Evolutionary conservation across 352 stramenopile species (phyloP).

Genomic region (Pythium monospermum): DNA sequence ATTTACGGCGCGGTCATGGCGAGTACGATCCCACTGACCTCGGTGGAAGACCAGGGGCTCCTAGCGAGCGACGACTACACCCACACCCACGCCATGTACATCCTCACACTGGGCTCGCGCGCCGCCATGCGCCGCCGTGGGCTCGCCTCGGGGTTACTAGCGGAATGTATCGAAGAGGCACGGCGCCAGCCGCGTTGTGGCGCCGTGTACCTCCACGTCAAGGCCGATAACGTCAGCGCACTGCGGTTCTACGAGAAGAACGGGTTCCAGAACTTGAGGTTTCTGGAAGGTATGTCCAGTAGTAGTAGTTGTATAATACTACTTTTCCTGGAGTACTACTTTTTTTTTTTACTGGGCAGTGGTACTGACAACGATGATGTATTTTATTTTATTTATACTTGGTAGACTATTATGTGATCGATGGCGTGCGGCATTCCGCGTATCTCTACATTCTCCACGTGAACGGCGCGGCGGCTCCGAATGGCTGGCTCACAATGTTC

Average conservation of each 20-base stretch:
- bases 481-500: slow-evolving; percentile 53
- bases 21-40: slow-evolving; percentile 78
- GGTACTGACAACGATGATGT: slow-evolving; percentile 1
- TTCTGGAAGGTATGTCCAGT: slow-evolving; percentile 76
- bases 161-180: slow-evolving; percentile 86
- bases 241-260: slow-evolving; percentile 96
- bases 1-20: slow-evolving; percentile 91
- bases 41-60: slow-evolving; percentile 55
- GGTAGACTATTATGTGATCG: slow-evolving; percentile 86
- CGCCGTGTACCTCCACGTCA: slow-evolving; percentile 96
- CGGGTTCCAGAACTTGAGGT: slow-evolving; percentile 90
- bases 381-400: no score
- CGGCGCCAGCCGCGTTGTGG: slow-evolving; percentile 72
- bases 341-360: neutral
- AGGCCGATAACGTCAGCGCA: slow-evolving; percentile 92
- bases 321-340: neutral
- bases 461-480: slow-evolving; percentile 57
- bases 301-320: neutral
- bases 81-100: slow-evolving; percentile 93
- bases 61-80: slow-evolving; percentile 46
- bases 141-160: slow-evolving; percentile 89
- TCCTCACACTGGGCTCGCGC: slow-evolving; percentile 93
- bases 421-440: slow-evolving; percentile 70
- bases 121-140: slow-evolving; percentile 79
- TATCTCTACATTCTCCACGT: slow-evolving; percentile 87